phyloP scores from a whole-genome alignment of 78 protist genomes.

The Isochrysis galbana region DNA sequence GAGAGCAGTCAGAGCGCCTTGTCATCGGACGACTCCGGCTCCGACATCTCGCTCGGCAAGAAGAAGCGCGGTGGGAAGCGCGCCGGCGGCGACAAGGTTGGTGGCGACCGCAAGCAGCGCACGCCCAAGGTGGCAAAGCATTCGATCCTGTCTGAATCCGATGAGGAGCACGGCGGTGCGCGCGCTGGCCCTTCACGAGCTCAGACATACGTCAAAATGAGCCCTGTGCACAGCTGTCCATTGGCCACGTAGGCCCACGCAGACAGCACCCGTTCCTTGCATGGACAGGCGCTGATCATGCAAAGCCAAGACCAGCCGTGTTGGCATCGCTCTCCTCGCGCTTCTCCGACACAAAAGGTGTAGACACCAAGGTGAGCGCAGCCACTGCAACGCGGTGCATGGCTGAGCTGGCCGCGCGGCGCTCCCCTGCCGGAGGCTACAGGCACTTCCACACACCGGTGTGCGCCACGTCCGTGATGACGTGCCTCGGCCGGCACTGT shows the following conservation, averaged over 20 bases:
- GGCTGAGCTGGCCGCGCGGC: too few relatives aligned
- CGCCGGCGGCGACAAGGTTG: not conserved
- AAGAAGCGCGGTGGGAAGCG: not conserved
- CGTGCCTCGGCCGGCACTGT: not conserved
- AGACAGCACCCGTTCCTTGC: too few relatives aligned
- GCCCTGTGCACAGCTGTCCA: too few relatives aligned
- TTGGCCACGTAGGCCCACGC: too few relatives aligned
- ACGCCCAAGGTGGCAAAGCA: not conserved
- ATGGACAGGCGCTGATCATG: too few relatives aligned
- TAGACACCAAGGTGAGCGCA: too few relatives aligned
- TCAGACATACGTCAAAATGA: too few relatives aligned
- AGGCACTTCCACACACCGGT: too few relatives aligned
- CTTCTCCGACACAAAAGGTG: not conserved
- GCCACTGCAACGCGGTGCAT: too few relatives aligned
- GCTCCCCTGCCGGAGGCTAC: too few relatives aligned
- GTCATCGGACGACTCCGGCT: not conserved
- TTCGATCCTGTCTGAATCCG: not conserved
- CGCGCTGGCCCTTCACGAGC: too few relatives aligned
- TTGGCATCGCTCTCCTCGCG: not conserved
- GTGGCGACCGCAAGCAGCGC: not conserved
- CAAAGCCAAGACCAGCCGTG: not conserved
- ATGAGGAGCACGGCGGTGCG: not conserved
- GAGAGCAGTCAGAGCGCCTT: not conserved
- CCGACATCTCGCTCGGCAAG: not conserved
- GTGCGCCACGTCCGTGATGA: too few relatives aligned